Percentiles rank a stretch among this genome's conserved stretches.
phyloP scores from a whole-genome alignment of 495 filamentous ascomycete genomes.

The Xylaria acuta region DNA sequence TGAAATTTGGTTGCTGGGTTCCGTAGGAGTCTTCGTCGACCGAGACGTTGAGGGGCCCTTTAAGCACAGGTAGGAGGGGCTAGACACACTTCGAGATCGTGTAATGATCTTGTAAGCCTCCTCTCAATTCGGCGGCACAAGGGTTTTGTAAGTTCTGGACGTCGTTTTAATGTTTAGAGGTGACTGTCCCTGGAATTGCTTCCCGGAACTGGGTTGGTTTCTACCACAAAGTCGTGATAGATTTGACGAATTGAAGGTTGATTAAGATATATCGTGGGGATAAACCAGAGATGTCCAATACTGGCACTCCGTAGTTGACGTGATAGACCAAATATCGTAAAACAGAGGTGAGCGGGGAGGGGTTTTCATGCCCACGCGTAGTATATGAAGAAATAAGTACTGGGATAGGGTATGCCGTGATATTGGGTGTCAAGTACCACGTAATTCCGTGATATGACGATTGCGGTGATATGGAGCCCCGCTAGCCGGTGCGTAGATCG shows the following conservation, averaged over 20 bases:
- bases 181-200: neutral
- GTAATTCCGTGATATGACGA: constrained; percentile 39
- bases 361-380: constrained; percentile 2
- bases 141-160: constrained; percentile 19
- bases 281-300: neutral
- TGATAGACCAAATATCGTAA: neutral
- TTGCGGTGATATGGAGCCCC: constrained; percentile 33
- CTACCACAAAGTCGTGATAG: neutral
- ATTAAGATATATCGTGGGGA: neutral
- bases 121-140: neutral
- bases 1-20: constrained; percentile 16
- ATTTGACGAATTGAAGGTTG: neutral
- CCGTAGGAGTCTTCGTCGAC: constrained; percentile 22
- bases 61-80: constrained; percentile 10
- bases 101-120: neutral
- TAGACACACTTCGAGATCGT: neutral
- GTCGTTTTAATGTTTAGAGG: constrained; percentile 12
- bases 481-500: constrained; percentile 24
- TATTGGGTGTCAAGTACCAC: constrained; percentile 35
- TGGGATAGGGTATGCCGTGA: constrained; percentile 29
- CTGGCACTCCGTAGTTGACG: neutral
- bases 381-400: constrained; percentile 16
- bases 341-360: neutral
- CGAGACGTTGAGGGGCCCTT: constrained; percentile 27
- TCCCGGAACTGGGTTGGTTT: neutral